phyloP scores from a whole-genome alignment of 2,329 filamentous ascomycete species.

The Cytospora piceicola region DNA sequence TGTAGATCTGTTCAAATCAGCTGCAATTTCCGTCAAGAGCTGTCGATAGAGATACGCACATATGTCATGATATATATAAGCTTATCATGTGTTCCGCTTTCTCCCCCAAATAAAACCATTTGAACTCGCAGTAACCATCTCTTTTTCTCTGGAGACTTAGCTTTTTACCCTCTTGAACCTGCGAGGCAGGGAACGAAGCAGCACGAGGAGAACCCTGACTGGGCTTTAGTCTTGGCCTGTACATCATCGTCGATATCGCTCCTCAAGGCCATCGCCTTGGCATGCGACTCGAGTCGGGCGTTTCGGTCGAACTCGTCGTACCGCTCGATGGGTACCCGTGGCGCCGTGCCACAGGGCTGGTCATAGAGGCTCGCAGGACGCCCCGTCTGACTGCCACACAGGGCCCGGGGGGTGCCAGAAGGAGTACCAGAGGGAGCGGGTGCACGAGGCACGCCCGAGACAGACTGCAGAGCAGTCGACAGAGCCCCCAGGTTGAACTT shows the following conservation, averaged over 20 bases:
- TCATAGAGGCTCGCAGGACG: no score
- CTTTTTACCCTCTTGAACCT: background rate
- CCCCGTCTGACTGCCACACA: no score
- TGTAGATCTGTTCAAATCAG: background rate
- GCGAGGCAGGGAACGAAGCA: background rate
- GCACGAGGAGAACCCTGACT: no score
- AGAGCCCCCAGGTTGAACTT: background rate
- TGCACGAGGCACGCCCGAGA: background rate
- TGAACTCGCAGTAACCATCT: background rate
- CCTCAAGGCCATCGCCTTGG: no score
- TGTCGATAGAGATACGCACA: background rate
- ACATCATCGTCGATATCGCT: no score
- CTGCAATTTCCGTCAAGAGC: background rate
- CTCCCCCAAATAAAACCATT: background rate
- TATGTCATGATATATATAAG: background rate
- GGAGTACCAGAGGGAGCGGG: background rate
- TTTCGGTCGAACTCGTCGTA: no score
- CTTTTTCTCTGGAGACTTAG: background rate
- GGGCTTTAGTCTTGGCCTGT: background rate
- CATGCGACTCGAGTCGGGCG: no score
- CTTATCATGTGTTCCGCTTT: background rate
- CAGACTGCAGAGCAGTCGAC: background rate
- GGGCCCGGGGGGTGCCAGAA: background rate
- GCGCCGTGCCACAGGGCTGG: no score
- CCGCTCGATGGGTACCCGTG: no score